Base-by-base conservation (phyloP, 2,329 filamentous ascomycete species). In the Nemania abortiva region DNA sequence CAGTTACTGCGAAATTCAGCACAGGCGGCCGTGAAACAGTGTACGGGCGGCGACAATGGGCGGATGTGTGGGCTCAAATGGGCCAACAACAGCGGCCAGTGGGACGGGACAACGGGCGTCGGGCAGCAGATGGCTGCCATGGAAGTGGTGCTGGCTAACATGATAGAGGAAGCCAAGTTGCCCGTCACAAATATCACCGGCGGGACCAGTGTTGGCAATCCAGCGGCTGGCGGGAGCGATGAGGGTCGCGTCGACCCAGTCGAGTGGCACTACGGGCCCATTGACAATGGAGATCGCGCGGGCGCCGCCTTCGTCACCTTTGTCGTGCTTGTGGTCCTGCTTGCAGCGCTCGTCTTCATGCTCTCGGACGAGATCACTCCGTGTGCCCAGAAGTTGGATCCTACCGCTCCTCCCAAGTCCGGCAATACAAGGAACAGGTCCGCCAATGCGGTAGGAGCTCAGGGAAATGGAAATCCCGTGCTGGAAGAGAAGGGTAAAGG, bases 61-160 rank as follows among this genome's bases (percentile, higher is more conserved):
- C 84, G 84, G 29, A 85, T 89, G 83, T 91, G 89, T 73, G 88
- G 89, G 9, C 78, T 89, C 62, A 85, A 85, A 68, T 91, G 89
- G 89, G 85, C 84, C 54, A 82, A 85, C 62, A 81, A 84, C 65
- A 78, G 77, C 6, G 81, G 79, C 0, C 78, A 79, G 9, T 91
- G 86, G 79, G 89, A 92, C 76, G 87, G 88, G 27, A 83, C 82
- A 1, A 85, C 83, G 6, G 90, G 90, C 6, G 86, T 92, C 1
- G 91, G 91, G 5, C 89, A 92, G 77, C 90, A 92, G 79, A 92
- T 93, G 90, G 85, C 88, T 1, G 89, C 88, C 2, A 81, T 92
- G 77, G 89, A 92, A 74, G 84, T 91, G 10, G 85, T 91, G 6
- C 84, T 92, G 54, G 85, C 86, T 45, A 90, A 88, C 73, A 83